Evolutionary conservation across 1,284 basidiomycete genomes (phyloP).

Genomic region (Afroboletus lepidellus): DNA sequence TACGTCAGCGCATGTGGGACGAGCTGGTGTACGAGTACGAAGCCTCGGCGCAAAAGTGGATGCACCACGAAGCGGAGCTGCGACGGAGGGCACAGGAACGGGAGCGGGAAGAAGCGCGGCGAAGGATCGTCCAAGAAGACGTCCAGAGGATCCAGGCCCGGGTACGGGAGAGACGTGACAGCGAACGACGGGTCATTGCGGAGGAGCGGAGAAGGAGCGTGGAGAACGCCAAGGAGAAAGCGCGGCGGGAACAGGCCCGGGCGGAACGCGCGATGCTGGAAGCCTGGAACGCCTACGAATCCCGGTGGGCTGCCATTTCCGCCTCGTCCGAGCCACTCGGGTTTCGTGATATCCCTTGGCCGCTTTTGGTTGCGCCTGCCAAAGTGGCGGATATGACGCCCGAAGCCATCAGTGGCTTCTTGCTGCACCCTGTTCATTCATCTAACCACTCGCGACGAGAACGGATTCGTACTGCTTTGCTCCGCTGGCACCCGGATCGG

Average conservation of each 20-base stretch:
- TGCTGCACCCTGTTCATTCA: conserved; percentile 64
- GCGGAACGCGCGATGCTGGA: conserved; percentile 42
- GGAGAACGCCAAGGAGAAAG: conserved; percentile 32
- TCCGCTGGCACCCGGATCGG: conserved; percentile 77
- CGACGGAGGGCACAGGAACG: conserved; percentile 41
- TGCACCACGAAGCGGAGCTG: conserved; percentile 48
- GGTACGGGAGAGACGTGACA: conserved; percentile 45
- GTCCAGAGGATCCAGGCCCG: conserved; percentile 45
- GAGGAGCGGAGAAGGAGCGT: conserved; percentile 37
- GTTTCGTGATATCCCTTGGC: conserved; percentile 73
- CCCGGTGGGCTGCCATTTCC: conserved; percentile 52
- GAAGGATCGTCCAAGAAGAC: conserved; percentile 47
- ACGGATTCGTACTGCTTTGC: conserved; percentile 59
- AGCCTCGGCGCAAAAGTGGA: conserved; percentile 50
- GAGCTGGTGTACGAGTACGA: conserved; percentile 50
- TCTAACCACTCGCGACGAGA: conserved; percentile 55
- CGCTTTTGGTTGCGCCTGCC: conserved; percentile 45
- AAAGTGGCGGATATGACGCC: conserved; percentile 49
- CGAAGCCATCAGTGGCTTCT: conserved; percentile 50
- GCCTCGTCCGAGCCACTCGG: conserved; percentile 44
- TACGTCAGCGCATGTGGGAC: conserved; percentile 45
- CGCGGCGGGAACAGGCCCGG: conserved; percentile 38
- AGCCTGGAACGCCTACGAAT: conserved; percentile 62
- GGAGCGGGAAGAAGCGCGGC: conserved; percentile 42
- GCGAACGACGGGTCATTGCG: conserved; percentile 42